Evolutionary conservation across 176 grass and related monocot species (phyloP).

Genomic region (Luzula sylvatica): DNA sequence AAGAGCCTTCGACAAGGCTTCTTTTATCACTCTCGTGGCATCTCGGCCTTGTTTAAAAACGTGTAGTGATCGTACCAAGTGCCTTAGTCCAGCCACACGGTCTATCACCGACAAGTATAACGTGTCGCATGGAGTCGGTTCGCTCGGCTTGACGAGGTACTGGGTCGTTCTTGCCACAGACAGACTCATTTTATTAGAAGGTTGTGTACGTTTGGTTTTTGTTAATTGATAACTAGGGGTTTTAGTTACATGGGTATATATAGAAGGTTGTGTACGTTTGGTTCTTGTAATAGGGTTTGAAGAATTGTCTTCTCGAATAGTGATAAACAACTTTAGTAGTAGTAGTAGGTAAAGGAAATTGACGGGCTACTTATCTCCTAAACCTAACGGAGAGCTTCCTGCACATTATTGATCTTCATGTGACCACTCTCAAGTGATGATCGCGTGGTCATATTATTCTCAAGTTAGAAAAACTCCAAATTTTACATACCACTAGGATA

Average conservation of each 20-base stretch:
- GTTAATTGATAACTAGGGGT: no score
- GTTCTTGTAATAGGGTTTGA: no score
- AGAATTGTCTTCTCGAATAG: no score
- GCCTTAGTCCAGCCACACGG: constrained; percentile 62
- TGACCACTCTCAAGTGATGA: no score
- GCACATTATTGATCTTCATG: no score
- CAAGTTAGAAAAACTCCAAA: no score
- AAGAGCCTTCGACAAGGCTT: constrained; percentile 45
- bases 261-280: no score
- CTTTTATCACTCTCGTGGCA: constrained; percentile 25
- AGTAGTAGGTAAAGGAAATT: neutral
- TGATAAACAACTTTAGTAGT: no score
- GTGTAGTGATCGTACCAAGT: constrained; percentile 63
- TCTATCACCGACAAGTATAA: constrained; percentile 59
- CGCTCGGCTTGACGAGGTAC: constrained; percentile 38
- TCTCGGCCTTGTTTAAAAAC: constrained; percentile 22
- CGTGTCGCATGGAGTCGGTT: constrained; percentile 36
- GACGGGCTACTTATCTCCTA: neutral
- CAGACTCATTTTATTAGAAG: constrained; percentile 19
- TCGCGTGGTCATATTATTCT: no score
- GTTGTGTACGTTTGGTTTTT: neutral
- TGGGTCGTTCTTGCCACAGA: constrained; percentile 36
- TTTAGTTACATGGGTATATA: no score
- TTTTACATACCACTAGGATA: no score
- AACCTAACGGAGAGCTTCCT: no score